phyloP scores from a whole-genome alignment of 495 filamentous ascomycete species.

The Darksidea phi region DNA sequence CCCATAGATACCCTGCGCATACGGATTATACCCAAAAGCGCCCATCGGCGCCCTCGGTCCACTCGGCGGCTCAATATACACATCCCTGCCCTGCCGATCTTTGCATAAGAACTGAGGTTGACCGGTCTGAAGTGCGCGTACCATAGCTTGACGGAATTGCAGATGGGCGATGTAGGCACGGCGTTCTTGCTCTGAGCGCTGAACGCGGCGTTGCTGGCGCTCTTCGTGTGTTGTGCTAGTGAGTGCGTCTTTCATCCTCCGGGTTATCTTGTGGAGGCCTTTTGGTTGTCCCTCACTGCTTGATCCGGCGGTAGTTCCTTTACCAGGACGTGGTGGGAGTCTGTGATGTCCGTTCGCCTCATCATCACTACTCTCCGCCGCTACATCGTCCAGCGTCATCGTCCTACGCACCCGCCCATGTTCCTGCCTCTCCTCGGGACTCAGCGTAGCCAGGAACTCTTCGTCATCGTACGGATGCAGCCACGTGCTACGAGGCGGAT shows the following conservation, averaged over 20 bases:
- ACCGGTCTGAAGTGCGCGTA: slow-evolving; percentile 45
- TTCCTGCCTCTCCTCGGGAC: slow-evolving; percentile 43
- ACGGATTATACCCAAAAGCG: slow-evolving; percentile 47
- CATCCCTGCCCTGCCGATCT: slow-evolving; percentile 47
- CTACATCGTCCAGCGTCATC: slow-evolving; percentile 45
- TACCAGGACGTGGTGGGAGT: slow-evolving; percentile 13
- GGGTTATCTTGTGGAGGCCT: slow-evolving; percentile 44
- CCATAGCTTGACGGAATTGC: slow-evolving; percentile 45
- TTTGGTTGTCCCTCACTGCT: slow-evolving; percentile 15
- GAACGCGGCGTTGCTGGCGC: slow-evolving; percentile 42
- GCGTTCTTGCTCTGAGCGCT: slow-evolving; percentile 46
- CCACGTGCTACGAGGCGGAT: slow-evolving; percentile 52
- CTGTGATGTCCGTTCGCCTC: slow-evolving; percentile 30
- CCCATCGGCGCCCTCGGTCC: slow-evolving; percentile 29
- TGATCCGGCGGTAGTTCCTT: slow-evolving; percentile 23
- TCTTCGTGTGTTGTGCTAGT: slow-evolving; percentile 50
- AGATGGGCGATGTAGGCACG: slow-evolving; percentile 45
- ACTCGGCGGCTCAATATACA: slow-evolving; percentile 50
- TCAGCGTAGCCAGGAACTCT: slow-evolving; percentile 45
- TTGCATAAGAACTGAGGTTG: slow-evolving; percentile 50
- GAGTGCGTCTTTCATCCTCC: slow-evolving; percentile 51
- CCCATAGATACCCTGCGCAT: slow-evolving; percentile 43
- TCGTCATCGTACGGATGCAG: slow-evolving; percentile 55
- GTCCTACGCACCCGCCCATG: slow-evolving; percentile 40
- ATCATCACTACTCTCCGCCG: slow-evolving; percentile 48